Base-by-base conservation (phyloP, 2,329 filamentous ascomycete species). In the Pseudogymnoascus sp. region DNA sequence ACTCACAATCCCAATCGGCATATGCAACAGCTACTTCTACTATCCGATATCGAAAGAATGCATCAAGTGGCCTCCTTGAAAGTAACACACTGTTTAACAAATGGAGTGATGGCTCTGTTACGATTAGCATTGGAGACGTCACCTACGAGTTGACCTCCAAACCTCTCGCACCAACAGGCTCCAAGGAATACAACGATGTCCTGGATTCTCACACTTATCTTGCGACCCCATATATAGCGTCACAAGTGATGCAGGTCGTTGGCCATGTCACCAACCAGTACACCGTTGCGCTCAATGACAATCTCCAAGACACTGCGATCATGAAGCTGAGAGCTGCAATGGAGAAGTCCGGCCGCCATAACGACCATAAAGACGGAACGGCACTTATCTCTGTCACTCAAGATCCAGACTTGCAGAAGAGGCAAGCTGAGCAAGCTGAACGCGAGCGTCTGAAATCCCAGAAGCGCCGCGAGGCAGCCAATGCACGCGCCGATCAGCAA, bases 21-120 rank as follows among this genome's bases (percentile, higher is more conserved):
- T 81, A 76, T 73, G 76, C 78, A 61, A 81, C 79, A 6, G 79
- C 88, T 32, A 81, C 85, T 68, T 83, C 84, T 37, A 86, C 87
- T 1, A 79, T 89, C 57, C 85, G 89, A 63, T 90, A 86, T 74
- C 84, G 87, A 60, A 83, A 81, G 68, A 85, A 90, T 62, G 78
- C 84, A 8, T 79, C 80, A 30, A 87, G 84, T 1, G 80, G 81
- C 57, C 77, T 84, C 64, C 77, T 91, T 11, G 83, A 88, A 70
- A 91, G 88, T 69, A 93, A 93, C 70, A 83, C 89, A 2, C 82
- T 86, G 64, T 76, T 93, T 30, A 83, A 90, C 69, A 82, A 83
- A 66, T 93, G 89, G 89, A 90, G 86, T 64, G 89, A 93, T 69
- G 89, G 89, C 28, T 90, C 87, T 3, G 76, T 90, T 14, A 91